These are phyloP conservation scores for Onygenales sp. DNA, from an alignment of 2,329 filamentous ascomycete genomes.

Conservation along the genomic window DNA sequence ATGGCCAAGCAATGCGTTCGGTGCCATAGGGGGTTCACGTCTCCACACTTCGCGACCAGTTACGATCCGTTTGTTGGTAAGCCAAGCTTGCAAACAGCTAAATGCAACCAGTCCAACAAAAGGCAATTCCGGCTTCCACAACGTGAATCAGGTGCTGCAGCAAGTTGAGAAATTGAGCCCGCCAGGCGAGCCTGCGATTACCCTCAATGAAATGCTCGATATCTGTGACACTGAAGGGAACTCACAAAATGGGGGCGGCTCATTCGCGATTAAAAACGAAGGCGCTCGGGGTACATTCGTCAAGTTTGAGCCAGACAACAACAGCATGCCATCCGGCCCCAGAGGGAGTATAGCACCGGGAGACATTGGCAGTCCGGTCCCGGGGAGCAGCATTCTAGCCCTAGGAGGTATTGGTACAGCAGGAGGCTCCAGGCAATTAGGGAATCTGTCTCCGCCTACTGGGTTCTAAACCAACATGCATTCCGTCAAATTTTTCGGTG, in stretches of 20 bases:
- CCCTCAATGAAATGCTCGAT: conserved; percentile 62
- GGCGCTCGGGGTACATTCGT: conserved; percentile 29
- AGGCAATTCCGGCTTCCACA: conserved; percentile 56
- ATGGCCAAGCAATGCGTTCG: conserved; percentile 43
- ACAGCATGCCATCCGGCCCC: conserved; percentile 33
- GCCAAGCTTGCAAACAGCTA: conserved; percentile 65
- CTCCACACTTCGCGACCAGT: conserved; percentile 55
- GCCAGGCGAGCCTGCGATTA: conserved; percentile 47
- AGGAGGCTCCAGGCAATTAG: conserved; percentile 25
- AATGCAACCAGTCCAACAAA: conserved; percentile 31
- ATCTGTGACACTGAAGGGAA: conserved; percentile 90
- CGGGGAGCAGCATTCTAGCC: conserved; percentile 33
- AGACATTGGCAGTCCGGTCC: conserved; percentile 60
- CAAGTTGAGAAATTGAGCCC: conserved; percentile 55
- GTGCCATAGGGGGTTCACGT: conserved; percentile 37
- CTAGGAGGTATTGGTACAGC: conserved; percentile 29
- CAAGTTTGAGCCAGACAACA: conserved; percentile 45
- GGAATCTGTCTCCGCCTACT: conserved; percentile 22
- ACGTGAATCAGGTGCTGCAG: conserved; percentile 52
- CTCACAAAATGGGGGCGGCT: conserved; percentile 77
- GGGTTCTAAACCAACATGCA: conserved; percentile 22
- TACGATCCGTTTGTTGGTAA: conserved; percentile 63
- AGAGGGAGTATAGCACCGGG: conserved; percentile 44
- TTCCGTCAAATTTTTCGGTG: background rate
- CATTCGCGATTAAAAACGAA: conserved; percentile 59